Base-by-base conservation (phyloP, 805 yeast species). In the Kuraishia capsulata region DNA sequence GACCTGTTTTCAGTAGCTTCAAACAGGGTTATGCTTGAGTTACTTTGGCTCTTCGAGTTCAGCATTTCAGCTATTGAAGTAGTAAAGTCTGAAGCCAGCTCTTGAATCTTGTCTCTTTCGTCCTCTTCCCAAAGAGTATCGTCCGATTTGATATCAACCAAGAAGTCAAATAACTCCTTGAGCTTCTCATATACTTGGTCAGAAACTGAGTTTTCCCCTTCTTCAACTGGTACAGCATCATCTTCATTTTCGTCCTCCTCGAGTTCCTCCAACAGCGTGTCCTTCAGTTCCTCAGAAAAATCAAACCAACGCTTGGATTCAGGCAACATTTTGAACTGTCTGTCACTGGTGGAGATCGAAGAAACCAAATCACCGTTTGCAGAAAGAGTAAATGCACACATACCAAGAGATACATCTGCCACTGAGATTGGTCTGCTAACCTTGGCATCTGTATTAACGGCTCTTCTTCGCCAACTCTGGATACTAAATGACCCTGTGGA, bases 11-110 rank as follows among this genome's bases (percentile, higher is more conserved):
- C 18, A 16, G 24, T 33, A 10, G 10, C 38, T 11, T 34, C 32
- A 13, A 35, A 38, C 16, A 38, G 26, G 6, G 56, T 52, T 18
- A 46, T 35, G 16, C 33, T 30, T 5, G 39, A 40, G n/a, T n/a
- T n/a, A n/a, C n/a, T n/a, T 28, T 6, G 36, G 6, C 18, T 25
- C 38, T 37, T 35, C 24, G 23, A 37, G 13, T 37, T 11, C 3
- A 37, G 13, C 23, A 41, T 44, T 30, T 20, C 35, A 8, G 43
- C 38, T 11, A 49, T 33, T 3, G 8, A 9, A 3, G 23, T 13
- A 9, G 57, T 53, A 10, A 58, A 40, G 9, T 30, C 30, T 29
- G 42, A 43, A 2, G 62, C 63, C 25, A 44, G 50, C 4, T 44
- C 37, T 38, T 58, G 61, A 3, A 58, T 46, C 3, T 38, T 33